Percentiles rank a stretch among this genome's conserved stretches.
Evolutionary conservation across 768 basidiomycete genomes (phyloP).

Genomic region (Clathrus columnatus): DNA sequence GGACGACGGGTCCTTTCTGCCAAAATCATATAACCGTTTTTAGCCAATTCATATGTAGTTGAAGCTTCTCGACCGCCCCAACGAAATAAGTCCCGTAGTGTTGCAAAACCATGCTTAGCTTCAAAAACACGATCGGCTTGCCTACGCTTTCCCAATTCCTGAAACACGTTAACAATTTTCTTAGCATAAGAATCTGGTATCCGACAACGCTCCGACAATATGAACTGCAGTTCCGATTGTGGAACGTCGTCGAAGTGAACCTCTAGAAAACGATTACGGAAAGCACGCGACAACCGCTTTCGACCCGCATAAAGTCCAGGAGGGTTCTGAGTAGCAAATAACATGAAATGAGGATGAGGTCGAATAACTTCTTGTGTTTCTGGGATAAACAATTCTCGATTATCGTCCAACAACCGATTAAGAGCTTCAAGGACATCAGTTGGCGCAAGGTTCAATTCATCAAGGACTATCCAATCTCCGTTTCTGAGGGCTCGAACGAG

Average conservation of each 20-base stretch:
- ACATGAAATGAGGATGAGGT: conserved; percentile 93
- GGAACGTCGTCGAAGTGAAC: conserved; percentile 97
- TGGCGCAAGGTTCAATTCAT: conserved; percentile 95
- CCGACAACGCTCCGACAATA: conserved; percentile 83
- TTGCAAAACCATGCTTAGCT: conserved; percentile 94
- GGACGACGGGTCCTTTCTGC: conserved; percentile 79
- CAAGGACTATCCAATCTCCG: conserved; percentile 97
- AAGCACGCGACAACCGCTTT: conserved; percentile 90
- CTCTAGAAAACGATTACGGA: conserved; percentile 95
- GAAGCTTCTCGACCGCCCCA: conserved; percentile 91
- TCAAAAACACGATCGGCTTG: conserved; percentile 92
- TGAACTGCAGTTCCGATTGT: conserved; percentile 84
- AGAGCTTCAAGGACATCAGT: conserved; percentile 97
- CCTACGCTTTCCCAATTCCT: conserved; percentile 84
- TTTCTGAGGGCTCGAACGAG: conserved; percentile 84
- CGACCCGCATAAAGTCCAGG: conserved; percentile 92
- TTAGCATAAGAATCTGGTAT: conserved; percentile 93
- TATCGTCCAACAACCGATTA: conserved; percentile 94
- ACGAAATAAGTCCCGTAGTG: conserved; percentile 91
- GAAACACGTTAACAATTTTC: conserved; percentile 85
- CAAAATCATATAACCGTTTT: conserved; percentile 95
- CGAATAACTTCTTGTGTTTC: conserved; percentile 92
- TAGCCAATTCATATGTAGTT: conserved; percentile 86
- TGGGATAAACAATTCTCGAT: conserved; percentile 89
- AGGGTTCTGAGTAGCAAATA: conserved; percentile 98